A percentile compares a stretch with the other conserved stretches of the same genome.
phyloP scores from a whole-genome alignment of 805 yeast species.

The Barnettozyma californica region DNA sequence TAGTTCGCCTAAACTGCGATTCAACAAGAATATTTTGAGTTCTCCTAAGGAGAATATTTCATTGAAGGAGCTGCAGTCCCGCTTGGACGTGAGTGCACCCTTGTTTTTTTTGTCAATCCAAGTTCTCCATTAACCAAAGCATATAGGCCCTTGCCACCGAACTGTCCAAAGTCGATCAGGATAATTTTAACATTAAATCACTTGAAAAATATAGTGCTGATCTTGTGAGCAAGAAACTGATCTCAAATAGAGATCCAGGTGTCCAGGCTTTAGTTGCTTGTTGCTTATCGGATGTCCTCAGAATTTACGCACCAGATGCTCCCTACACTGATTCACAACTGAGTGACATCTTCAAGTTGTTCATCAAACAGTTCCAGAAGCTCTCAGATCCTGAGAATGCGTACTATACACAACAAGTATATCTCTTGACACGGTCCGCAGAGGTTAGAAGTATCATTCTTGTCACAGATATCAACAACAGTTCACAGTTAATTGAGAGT shows the following conservation, averaged over 20 bases:
- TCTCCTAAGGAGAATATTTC: constrained; percentile 53
- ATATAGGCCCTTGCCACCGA: constrained; percentile 50
- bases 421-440: constrained; percentile 61
- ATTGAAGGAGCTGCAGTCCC: constrained; percentile 51
- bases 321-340: constrained; percentile 69
- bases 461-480: constrained; percentile 66
- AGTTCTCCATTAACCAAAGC: neutral
- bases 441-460: constrained; percentile 73
- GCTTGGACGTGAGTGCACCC: constrained; percentile 39
- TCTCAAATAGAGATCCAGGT: constrained; percentile 58
- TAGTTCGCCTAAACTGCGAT: constrained; percentile 26
- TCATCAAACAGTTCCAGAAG: constrained; percentile 56
- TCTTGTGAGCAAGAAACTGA: constrained; percentile 51
- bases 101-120: neutral
- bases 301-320: constrained; percentile 85
- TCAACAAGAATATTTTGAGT: constrained; percentile 47
- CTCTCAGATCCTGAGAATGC: constrained; percentile 53
- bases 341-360: constrained; percentile 58
- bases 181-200: constrained; percentile 41
- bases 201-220: constrained; percentile 43
- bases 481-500: constrained; percentile 46
- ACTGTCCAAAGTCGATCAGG: constrained; percentile 59
- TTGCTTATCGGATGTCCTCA: constrained; percentile 66
- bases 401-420: constrained; percentile 56
- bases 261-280: constrained; percentile 68